Evolutionary conservation across 2,329 filamentous ascomycete genomes (phyloP), one percentile per base, ranked within the genome.

Genomic region (Alternaria alternata): DNA sequence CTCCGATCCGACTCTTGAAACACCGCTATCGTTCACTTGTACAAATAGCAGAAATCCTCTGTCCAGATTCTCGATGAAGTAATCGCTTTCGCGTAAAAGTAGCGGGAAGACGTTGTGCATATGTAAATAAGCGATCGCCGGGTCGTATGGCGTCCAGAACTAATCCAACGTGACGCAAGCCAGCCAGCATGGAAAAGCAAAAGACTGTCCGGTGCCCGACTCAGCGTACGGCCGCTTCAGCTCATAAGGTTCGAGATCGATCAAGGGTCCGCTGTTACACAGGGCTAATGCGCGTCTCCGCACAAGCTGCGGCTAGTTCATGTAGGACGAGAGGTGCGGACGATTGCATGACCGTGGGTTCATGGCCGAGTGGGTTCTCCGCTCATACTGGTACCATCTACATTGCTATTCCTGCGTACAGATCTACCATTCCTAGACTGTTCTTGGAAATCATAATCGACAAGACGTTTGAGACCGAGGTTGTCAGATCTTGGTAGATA

Each of bases 211-310:
- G 43, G 22, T 44, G 30, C 26, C 43, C 46, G 32, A 51, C 51
- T 48, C 41, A 36, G n/a, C 32, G 28, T 30, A 43, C 58, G 28
- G 46, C 54, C 48, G 30, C 39, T 36, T 38, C 48, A 57, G 47
- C 46, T 49, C 30, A 49, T 44, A 55, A 43, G 53, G 47, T 52
- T 57, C 53, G 43, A 43, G 34, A 49, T 43, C 43, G 41, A 49
- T 38, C 59, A 59, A 61, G 54, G 57, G 57, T 47, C 41, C 36
- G 54, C 47, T 36, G 63, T 57, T 53, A 59, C 58, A 62, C 54
- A 18, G 26, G 16, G 18, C 34, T 51, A 41, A 20, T 47, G 36
- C 36, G 30, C 46, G 41, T 26, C 46, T 51, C 47, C 57, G 54
- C 51, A 62, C 56, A 66, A 61, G 57, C 51, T 32, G 22, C 34